Base-by-base conservation (phyloP, 768 basidiomycete species). In the Artomyces pyxidatus region DNA sequence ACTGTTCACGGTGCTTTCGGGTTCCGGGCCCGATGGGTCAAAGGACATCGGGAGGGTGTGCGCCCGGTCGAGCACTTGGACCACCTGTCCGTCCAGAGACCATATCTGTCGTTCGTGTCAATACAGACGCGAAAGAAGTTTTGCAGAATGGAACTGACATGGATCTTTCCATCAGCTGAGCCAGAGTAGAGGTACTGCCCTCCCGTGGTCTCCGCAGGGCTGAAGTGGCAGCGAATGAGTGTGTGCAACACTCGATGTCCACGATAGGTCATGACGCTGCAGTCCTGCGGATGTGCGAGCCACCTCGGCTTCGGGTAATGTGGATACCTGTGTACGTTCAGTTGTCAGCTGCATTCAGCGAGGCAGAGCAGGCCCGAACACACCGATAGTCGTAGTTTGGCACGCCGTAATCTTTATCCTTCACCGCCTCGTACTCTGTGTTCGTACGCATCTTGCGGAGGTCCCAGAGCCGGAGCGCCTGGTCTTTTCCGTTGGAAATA, bases 401-500 rank as follows among this genome's bases (percentile, higher is more conserved):
- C 50, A 75, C 72, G 21, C 83, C 84, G 63, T 83, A 91, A 50
- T 65, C 54, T 8, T 67, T 64, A 16, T 68, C 54, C 7, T 70
- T 65, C 25, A 79, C 76, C 23, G 58, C 60, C 42, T 88, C 83
- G 56, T 80, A 83, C 37, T 92, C 83, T 16, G 71, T 63, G 58
- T 76, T 84, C 52, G 73, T 82, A 37, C 83, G 74, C 95, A 98
- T 97, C 67, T 85, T 92, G 42, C 95, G 81, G 39, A 97, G 70
- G 66, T 98, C 95, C 88, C 95, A 97, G 21, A 97, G 67, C 6
- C 92, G 81, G 43, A 92, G 71, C 1, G 88, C 80, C 59, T 98
- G 94, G 62, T 98, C 95, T 66, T 98, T 98, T 30, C 92, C 92
- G 59, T 98, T 98, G 16, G 90, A 93, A 39, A 98, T 83, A 40